Percentiles rank a stretch among this genome's conserved stretches.
Conservation (phyloP, 2,329 filamentous ascomycete genomes). For the Neonectria hederae region DNA sequence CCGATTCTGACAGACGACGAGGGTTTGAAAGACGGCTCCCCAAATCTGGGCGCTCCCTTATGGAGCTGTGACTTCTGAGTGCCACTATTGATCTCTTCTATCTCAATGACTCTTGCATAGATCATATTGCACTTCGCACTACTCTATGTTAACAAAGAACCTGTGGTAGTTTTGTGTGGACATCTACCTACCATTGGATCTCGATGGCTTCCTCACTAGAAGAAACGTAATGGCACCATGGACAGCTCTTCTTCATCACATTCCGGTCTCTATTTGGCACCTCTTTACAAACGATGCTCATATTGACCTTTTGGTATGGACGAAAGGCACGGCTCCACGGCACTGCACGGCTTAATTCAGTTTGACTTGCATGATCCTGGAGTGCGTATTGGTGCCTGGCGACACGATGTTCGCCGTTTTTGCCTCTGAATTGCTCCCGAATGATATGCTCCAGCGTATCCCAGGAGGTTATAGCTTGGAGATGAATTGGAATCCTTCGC, state of each 20-base stretch:
- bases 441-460: conserved; percentile 1
- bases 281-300: conserved; percentile 6
- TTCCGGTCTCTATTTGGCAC: too few species aligned
- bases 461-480: not conserved
- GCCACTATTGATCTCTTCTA: not conserved
- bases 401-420: not conserved
- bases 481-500: not conserved
- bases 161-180: too few species aligned
- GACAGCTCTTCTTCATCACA: not conserved
- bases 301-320: not conserved
- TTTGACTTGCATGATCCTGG: not conserved
- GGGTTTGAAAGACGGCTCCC: not conserved
- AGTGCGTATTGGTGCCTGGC: not conserved
- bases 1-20: too few species aligned
- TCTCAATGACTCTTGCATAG: not conserved
- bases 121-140: conserved; percentile 1
- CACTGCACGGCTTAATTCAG: not conserved
- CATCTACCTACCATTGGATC: not conserved
- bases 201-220: not conserved
- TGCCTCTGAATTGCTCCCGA: not conserved
- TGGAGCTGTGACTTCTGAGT: not conserved
- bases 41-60: not conserved
- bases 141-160: not conserved
- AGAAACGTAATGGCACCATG: not conserved
- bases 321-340: not conserved